Conservation (phyloP, 1,284 basidiomycete genomes). For the Microbotryum silenes-acaulis region DNA sequence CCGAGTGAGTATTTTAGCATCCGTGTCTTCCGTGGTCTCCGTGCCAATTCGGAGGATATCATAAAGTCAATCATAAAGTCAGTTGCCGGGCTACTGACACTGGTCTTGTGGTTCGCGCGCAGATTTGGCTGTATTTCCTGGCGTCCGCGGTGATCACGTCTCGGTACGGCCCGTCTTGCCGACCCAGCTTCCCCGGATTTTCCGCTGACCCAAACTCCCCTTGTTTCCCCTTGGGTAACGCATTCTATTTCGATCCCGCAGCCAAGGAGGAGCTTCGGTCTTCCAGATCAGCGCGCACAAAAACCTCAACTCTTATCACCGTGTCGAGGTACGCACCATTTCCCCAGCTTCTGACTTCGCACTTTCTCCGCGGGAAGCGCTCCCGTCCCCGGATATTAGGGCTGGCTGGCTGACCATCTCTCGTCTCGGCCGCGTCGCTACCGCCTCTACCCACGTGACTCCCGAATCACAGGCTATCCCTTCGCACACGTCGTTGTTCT, state of each 20-base stretch:
- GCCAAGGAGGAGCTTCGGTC: conserved; percentile 77
- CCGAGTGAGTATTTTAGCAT: conserved; percentile 38
- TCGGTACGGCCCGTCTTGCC: conserved; percentile 40
- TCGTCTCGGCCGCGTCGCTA: neutral
- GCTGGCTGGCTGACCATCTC: neutral
- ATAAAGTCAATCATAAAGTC: neutral
- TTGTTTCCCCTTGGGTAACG: conserved; percentile 17
- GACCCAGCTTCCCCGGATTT: no score
- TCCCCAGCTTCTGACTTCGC: neutral
- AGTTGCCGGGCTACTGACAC: neutral
- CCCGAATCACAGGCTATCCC: conserved; percentile 2
- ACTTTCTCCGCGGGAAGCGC: neutral
- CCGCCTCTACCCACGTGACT: neutral
- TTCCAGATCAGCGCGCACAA: conserved; percentile 97
- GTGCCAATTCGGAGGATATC: neutral
- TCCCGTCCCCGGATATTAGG: neutral
- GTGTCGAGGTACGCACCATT: conserved; percentile 23
- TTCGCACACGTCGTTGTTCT: conserved; percentile 14
- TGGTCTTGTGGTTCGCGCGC: conserved; percentile 6
- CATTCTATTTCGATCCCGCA: conserved; percentile 34
- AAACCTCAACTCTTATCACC: conserved; percentile 50
- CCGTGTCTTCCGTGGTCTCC: conserved; percentile 54
- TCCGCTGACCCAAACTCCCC: conserved; percentile 15
- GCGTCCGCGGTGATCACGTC: conserved; percentile 35
- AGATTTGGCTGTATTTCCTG: conserved; percentile 38